phyloP scores from a whole-genome alignment of 148 eudicot genomes.

The Polygonum maritimum region DNA sequence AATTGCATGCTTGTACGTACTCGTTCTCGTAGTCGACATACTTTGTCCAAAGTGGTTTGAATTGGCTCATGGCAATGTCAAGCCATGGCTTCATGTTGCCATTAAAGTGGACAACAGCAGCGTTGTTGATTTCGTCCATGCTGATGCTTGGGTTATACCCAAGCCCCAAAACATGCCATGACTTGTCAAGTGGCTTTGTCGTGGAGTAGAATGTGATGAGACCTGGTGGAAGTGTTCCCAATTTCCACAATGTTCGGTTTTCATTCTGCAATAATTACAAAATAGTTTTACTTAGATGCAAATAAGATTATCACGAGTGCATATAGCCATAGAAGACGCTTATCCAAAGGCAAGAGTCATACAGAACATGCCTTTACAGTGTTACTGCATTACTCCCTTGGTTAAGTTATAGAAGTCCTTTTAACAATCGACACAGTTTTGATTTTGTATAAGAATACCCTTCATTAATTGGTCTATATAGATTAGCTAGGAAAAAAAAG shows the following conservation, averaged over 20 bases:
- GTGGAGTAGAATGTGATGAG: slow-evolving; percentile 23
- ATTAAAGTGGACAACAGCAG: slow-evolving; percentile 27
- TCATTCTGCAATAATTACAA: slow-evolving; percentile 15
- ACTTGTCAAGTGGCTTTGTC: slow-evolving; percentile 17
- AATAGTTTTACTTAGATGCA: background rate
- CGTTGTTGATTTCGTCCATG: slow-evolving; percentile 24
- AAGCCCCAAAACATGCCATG: slow-evolving; percentile 30
- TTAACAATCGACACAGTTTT: no score
- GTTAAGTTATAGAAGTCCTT: no score
- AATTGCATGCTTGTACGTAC: slow-evolving; percentile 27
- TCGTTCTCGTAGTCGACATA: slow-evolving; percentile 29
- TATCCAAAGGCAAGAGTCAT: background rate
- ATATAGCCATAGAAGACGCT: background rate
- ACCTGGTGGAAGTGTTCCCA: slow-evolving; percentile 29
- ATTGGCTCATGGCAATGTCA: slow-evolving; percentile 24
- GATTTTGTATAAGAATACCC: no score
- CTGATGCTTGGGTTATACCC: slow-evolving; percentile 24
- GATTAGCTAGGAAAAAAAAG: no score
- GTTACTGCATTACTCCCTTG: background rate
- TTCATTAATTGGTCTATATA: no score
- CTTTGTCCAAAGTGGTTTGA: slow-evolving; percentile 28
- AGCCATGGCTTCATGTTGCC: slow-evolving; percentile 18
- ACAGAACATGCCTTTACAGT: background rate
- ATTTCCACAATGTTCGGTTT: slow-evolving; percentile 24
- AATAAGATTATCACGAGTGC: background rate